Evolutionary conservation across 106 monocot species (phyloP), one percentile per base, ranked within the genome.

Genomic region (Acorus gramineus): DNA sequence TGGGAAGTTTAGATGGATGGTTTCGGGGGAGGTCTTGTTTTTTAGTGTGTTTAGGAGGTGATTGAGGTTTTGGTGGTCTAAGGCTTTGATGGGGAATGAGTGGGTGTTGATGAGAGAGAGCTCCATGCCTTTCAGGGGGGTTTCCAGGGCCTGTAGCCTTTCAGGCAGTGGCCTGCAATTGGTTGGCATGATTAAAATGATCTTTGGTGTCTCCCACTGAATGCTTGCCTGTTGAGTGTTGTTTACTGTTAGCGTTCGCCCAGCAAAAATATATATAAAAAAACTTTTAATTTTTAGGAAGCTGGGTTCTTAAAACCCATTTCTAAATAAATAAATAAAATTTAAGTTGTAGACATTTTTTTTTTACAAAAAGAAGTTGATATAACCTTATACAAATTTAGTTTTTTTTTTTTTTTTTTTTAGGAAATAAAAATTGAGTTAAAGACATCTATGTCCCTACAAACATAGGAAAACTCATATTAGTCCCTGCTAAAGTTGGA

Each of bases 101-200:
- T 71, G n/a, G 61, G 55, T 55, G 50, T 71, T 68, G 12, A 62
- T 43, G 11, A 80, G 52, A 47, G 87, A 75, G 10, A 78, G 57
- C 54, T 87, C 75, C 84, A 87, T 87, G 56, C 87, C 87, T 67
- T 76, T 75, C 63, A 87, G 57, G 4, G 69, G 42, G 47, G 57
- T 69, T 7, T 76, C 73, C 12, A 78, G 67, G 8, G 46, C 66
- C 48, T 80, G 74, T 28, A 87, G 60, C n/a, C 12, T 55, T 12
- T 69, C 61, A 7, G 51, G 60, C 55, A 66, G 70, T 61, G 55
- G 10, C 48, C 42, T 59, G 11, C 2, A 10, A 3, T 58, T 50
- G 8, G 57, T 42, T 48, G 73, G 51, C 46, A 63, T 67, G 56
- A 79, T 64, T 7, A 50, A 63, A 46, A 80, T 67, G 49, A 80